Percentiles rank a stretch among this genome's conserved stretches.
Evolutionary conservation across 73 alveolate species (phyloP).

Genomic region (Paramecium biaurelia): DNA sequence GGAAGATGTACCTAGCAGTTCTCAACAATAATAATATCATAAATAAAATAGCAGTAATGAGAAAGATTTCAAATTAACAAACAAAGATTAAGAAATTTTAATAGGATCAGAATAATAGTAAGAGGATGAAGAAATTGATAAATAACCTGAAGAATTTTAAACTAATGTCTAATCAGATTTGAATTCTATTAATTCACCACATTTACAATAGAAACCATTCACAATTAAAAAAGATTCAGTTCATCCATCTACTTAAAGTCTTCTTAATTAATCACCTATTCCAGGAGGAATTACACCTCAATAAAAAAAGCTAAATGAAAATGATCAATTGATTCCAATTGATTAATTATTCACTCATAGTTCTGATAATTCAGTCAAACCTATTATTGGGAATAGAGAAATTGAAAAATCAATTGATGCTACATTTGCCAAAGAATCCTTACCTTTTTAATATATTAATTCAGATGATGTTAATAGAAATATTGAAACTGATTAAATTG

Average conservation of each 20-base stretch:
- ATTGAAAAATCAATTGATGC: conserved; percentile 86
- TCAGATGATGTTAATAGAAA: conserved; percentile 81
- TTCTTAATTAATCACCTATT: conserved; percentile 10
- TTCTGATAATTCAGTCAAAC: conserved; percentile 95
- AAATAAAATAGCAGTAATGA: conserved; percentile 53
- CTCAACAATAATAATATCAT: conserved; percentile 29
- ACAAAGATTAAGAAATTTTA: conserved; percentile 68
- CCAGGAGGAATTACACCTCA: conserved; percentile 34
- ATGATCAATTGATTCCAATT: conserved; percentile 57
- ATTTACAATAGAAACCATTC: neutral
- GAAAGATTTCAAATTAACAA: conserved; percentile 70
- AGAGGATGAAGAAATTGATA: conserved; percentile 58
- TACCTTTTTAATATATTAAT: conserved; percentile 83
- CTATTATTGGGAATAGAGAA: conserved; percentile 95
- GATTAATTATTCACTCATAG: conserved; percentile 89
- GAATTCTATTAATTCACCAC: neutral
- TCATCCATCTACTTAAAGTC: neutral
- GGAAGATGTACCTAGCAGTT: conserved; percentile 55
- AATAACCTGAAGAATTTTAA: neutral
- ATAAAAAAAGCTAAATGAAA: neutral
- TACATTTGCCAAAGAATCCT: conserved; percentile 63
- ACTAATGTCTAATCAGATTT: neutral
- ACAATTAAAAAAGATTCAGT: neutral
- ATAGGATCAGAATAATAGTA: conserved; percentile 78
- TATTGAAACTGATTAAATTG: conserved; percentile 77